These are phyloP conservation scores for Ammopiptanthus mongolicus DNA, from an alignment of 306 rosid genomes.

Conservation along the genomic window DNA sequence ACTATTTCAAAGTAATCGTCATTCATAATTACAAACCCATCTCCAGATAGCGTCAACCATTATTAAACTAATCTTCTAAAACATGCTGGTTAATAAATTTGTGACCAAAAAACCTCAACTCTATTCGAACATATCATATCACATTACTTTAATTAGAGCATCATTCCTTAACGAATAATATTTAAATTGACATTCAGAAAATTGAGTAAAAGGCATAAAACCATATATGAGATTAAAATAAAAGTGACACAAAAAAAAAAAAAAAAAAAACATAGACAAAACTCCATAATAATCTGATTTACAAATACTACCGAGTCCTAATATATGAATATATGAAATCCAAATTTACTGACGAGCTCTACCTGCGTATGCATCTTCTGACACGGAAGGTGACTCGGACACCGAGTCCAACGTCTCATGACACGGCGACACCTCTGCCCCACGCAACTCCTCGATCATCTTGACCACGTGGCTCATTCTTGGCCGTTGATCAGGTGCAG, in stretches of 20 bases:
- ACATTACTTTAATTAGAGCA: background rate
- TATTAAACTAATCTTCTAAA: background rate
- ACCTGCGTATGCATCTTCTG: slow-evolving; percentile 45
- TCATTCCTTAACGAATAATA: background rate
- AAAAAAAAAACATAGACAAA: background rate
- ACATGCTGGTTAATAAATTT: background rate
- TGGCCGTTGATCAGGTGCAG: slow-evolving; percentile 69
- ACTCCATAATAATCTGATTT: slow-evolving; percentile 13
- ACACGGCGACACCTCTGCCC: slow-evolving; percentile 44
- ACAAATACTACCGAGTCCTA: background rate
- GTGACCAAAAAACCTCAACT: background rate
- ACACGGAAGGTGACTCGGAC: slow-evolving; percentile 49
- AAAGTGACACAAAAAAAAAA: background rate
- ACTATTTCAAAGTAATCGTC: no score
- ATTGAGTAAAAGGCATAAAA: background rate
- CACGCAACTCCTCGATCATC: slow-evolving; percentile 76
- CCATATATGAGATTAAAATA: no score
- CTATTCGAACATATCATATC: background rate
- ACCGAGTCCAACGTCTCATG: slow-evolving; percentile 51
- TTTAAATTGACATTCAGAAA: background rate
- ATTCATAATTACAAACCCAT: background rate
- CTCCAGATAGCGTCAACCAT: background rate
- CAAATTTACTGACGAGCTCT: slow-evolving; percentile 23
- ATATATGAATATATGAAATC: background rate
- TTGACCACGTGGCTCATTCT: slow-evolving; percentile 73